phyloP scores from a whole-genome alignment of 345 rosid genomes.

The Syzygium jambos region DNA sequence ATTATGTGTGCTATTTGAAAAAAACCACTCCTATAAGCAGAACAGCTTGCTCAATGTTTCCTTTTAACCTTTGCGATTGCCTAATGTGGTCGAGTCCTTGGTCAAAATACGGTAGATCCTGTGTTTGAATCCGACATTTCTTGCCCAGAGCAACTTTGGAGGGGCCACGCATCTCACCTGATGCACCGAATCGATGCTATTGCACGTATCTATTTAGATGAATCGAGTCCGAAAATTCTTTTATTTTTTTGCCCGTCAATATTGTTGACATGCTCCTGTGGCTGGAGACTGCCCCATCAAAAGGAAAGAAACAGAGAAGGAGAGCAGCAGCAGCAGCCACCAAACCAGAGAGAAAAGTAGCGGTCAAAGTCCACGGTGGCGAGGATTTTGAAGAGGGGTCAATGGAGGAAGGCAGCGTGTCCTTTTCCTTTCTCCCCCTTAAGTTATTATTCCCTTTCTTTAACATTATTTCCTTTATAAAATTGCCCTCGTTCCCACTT shows the following conservation, averaged over 20 bases:
- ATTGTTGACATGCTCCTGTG: background rate
- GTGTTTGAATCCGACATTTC: background rate
- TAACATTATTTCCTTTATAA: background rate
- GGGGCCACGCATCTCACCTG: background rate
- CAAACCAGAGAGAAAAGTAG: slow-evolving; percentile 27
- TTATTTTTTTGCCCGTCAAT: background rate
- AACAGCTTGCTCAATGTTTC: background rate
- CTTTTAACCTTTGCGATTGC: background rate
- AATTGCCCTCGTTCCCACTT: background rate
- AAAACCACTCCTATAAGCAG: background rate
- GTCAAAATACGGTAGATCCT: background rate
- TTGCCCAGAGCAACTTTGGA: background rate
- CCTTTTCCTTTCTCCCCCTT: slow-evolving; percentile 6
- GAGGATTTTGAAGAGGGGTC: slow-evolving; percentile 37
- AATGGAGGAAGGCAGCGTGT: slow-evolving; percentile 28
- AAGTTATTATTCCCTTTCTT: background rate
- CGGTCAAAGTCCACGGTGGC: slow-evolving; percentile 41
- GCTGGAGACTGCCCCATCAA: background rate
- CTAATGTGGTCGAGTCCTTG: background rate
- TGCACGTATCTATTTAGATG: background rate
- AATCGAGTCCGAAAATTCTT: background rate
- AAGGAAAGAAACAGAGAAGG: background rate
- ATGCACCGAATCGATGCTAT: background rate
- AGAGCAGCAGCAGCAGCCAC: background rate
- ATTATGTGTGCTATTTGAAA: background rate